Evolutionary conservation across 768 basidiomycete genomes (phyloP), one percentile per base, ranked within the genome.

Genomic region (Mrakia blollopis): DNA sequence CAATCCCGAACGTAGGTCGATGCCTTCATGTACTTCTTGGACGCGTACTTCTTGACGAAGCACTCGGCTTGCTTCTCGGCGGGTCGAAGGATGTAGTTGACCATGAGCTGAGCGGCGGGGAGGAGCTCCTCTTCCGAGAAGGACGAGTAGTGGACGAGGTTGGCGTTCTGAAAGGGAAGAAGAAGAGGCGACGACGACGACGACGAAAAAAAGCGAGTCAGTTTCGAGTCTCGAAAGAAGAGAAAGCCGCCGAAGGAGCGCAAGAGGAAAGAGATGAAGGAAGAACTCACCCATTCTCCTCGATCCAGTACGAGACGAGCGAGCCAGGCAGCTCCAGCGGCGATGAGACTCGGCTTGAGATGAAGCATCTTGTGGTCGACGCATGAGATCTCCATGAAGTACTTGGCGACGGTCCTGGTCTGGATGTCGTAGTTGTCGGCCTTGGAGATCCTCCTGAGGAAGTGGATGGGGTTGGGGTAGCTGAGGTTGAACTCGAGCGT

Each of bases 391-490:
- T 97, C 95, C 73, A 95, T 85, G 72, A 97, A 87, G 84, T 93
- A 98, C 83, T 98, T 97, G 50, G 90, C 93, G 28, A 97, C 87
- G 4, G 94, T 94, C 75, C 94, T 86, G 23, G 90, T 90, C 80
- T 92, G 89, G 41, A 91, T 87, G 80, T 95, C 91, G 83, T 93
- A 96, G 75, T 90, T 89, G 80, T 98, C 95, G 3, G 94, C 95
- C 85, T 97, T 98, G 85, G 92, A 93, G 75, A 92, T 90, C 47
- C 94, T 87, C 54, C 94, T 86, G 57, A 97, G 87, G 86, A 91
- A 97, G 79, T 92, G 89, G 85, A 98, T 89, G 3, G 94, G 93
- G 79, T 92, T 93, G 39, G 95, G 92, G 82, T 89, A 92, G 77
- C 89, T 88, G 78, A 97, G 81, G 82, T 95, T 90, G 89, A 92